phyloP scores from a whole-genome alignment of 2,329 filamentous ascomycete genomes.

The Fonsecaea pedrosoi region DNA sequence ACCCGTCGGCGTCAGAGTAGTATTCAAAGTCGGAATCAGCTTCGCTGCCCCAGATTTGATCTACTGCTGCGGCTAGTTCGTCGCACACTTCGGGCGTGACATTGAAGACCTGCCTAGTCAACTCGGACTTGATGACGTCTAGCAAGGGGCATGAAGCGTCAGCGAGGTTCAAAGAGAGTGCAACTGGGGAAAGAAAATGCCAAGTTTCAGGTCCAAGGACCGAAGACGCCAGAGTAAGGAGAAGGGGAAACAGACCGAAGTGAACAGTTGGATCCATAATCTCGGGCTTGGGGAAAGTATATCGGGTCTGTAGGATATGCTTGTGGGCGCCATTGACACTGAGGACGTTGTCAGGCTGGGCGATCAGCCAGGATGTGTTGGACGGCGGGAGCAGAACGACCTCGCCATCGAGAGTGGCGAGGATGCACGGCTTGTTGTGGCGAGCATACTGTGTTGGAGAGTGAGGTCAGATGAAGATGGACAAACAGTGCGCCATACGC shows the following conservation, averaged over 20 bases:
- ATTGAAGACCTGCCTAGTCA: constrained; percentile 49
- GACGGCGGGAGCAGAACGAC: constrained; percentile 45
- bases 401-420: constrained; percentile 24
- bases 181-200: neutral
- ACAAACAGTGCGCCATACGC: neutral
- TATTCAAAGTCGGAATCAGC: constrained; percentile 6
- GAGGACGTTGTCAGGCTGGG: constrained; percentile 52
- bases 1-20: constrained; percentile 44
- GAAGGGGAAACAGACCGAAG: constrained; percentile 13
- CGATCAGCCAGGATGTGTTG: constrained; percentile 50
- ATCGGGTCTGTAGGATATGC: constrained; percentile 48
- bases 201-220: neutral
- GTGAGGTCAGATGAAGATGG: neutral
- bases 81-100: constrained; percentile 49
- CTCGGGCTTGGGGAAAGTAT: constrained; percentile 46
- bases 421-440: constrained; percentile 17
- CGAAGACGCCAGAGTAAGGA: neutral
- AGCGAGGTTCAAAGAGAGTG: neutral
- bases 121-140: constrained; percentile 28
- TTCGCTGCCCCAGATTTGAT: constrained; percentile 45
- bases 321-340: constrained; percentile 47
- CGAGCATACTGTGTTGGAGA: constrained; percentile 16
- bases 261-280: constrained; percentile 41
- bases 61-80: constrained; percentile 46
- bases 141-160: neutral